Base-by-base conservation (phyloP, 2,329 filamentous ascomycete genomes). In the Metarhizium sp. region DNA sequence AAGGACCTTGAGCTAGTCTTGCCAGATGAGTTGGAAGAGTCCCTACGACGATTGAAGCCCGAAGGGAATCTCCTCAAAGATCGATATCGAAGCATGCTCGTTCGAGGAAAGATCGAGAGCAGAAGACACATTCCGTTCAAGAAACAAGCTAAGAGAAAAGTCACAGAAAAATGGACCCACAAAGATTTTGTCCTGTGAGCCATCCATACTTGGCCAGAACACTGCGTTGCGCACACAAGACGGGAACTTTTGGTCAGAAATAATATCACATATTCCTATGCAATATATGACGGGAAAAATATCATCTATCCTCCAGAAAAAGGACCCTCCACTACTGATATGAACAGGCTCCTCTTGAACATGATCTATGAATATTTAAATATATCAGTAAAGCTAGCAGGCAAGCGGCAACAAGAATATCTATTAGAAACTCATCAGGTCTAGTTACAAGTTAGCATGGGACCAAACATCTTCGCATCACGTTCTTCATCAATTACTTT, bases 31-130 rank as follows among this genome's bases (percentile, higher is more conserved):
- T 71, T 94, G 65, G 79, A 96, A 71, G 82, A 96, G 66, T 86
- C 90, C 51, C 73, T 96, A 65, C 73, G 94, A 66, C 72, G 91
- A 66, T 73, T 96, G 61, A 95, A 92, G 71, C 94, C 94, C 0
- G 94, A 99, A 71, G 94, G 94, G n/a, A 97, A 96, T 67, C 75
- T 96, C 43, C 77, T 99, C 62, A 90, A 90, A 62, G 94, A 99
- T 66, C 81, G 94, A 52, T 97, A 96, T 76, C 80, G 94, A 59
- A 97, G 83, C 69, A 78, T 97, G 73, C 76, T 97, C 59, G 80
- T 97, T 38, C 84, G 91, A 59, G 94, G 94, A 57, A 95, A 94
- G 74, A 74, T 99, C 58, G 94, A 99, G 77, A 81, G 82, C 51
- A 81, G 94, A 63, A 86, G 86, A 68, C 85, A 86, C 53, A 82